A percentile compares a stretch with the other conserved stretches of the same genome.
These are phyloP conservation scores for Phytophthora cactorum DNA, from an alignment of 352 stramenopile species.

Conservation along the genomic window DNA sequence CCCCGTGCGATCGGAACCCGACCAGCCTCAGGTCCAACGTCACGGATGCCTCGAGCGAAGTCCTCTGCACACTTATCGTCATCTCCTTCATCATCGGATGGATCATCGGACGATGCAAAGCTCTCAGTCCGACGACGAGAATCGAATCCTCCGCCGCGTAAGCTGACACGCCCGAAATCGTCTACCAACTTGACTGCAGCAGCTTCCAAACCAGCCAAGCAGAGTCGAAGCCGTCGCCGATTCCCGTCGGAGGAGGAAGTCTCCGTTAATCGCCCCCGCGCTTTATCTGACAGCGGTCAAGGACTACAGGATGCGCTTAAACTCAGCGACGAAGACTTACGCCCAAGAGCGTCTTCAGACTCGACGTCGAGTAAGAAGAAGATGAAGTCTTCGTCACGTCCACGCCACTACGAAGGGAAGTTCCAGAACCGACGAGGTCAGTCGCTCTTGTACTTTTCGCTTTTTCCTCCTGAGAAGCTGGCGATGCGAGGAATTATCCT, in stretches of 20 bases:
- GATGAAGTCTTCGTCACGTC: conserved; percentile 20
- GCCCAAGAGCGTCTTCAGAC: conserved; percentile 25
- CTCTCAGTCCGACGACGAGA: conserved; percentile 6
- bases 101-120: conserved; percentile 10
- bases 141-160: conserved; percentile 11
- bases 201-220: conserved; percentile 15
- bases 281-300: conserved; percentile 25
- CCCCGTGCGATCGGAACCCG: conserved; percentile 16
- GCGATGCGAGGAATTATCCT: conserved; percentile 58
- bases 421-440: conserved; percentile 58
- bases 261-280: conserved; percentile 2
- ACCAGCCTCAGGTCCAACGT: conserved; percentile 19
- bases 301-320: conserved; percentile 5
- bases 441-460: conserved; percentile 59
- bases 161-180: conserved; percentile 19
- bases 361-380: conserved; percentile 14
- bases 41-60: conserved; percentile 9
- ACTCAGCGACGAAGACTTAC: conserved; percentile 18
- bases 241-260: conserved; percentile 21
- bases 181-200: conserved; percentile 11
- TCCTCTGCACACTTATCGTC: background rate
- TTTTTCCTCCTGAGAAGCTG: conserved; percentile 50
- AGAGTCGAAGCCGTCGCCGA: conserved; percentile 1
- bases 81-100: conserved; percentile 21
- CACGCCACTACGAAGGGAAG: conserved; percentile 46